Evolutionary conservation across 208 protist species (phyloP), one percentile per base, ranked within the genome.

Genomic region (Herpetomonas tarakana): DNA sequence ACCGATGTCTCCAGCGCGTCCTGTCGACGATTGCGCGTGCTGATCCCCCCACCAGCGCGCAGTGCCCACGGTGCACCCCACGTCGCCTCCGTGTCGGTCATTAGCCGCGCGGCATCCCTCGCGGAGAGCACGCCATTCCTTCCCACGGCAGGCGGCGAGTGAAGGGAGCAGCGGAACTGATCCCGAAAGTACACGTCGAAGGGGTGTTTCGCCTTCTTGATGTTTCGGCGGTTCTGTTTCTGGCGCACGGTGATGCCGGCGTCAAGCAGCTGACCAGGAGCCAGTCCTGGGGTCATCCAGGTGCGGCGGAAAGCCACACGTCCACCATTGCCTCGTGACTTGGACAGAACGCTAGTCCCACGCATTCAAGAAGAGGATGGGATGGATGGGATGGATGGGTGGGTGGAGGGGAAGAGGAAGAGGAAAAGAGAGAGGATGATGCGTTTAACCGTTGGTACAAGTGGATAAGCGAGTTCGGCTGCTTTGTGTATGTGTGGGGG

Each of bases 111-210:
- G 12, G 71, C 75, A 62, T 71, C 54, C 53, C 67, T 78, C 30
- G 79, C 78, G 14, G 65, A 76, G 2, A 88, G 44, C n/a, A 52
- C 21, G 30, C 84, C 88, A 52, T 72, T 39, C 0, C 50, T 49
- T 0, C 70, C 52, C 41, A 67, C 44, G 11, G 62, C 54, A 1
- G 79, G 25, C 7, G 44, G 29, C 50, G 64, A 66, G 0, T 53
- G 60, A n/a, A 74, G 69, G 4, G 88, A 88, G 55, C 63, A 62
- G 27, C 71, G 76, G 66, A 84, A 95, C 47, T 74, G 63, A 16
- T 70, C 70, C 27, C 76, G 74, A 55, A 95, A 95, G 72, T 92
- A 92, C 50, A 85, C 86, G 27, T 58, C 65, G 39, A 95, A 95
- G 0, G 88, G 88, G 0, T 74, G 74, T 25, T 76, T 78, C 16